Evolutionary conservation across 2,329 filamentous ascomycete species (phyloP).

Genomic region (Aureobasidium musti): DNA sequence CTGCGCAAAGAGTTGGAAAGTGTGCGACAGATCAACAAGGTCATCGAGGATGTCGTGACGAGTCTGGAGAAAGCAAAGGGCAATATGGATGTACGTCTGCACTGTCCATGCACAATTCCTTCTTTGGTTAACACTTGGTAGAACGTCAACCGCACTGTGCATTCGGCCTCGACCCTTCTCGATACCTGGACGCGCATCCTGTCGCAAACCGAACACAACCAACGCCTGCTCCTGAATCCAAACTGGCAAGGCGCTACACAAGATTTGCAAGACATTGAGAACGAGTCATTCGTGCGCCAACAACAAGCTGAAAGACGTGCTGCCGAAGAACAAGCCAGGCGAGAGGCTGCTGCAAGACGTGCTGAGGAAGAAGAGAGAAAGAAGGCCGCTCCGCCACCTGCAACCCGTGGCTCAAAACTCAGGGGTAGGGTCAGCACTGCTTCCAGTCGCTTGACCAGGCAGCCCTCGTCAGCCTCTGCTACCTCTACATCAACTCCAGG

Average conservation of each 20-base stretch:
- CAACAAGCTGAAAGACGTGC: slow-evolving; percentile 76
- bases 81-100: slow-evolving; percentile 69
- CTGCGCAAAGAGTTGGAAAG: slow-evolving; percentile 79
- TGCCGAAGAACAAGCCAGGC: slow-evolving; percentile 74
- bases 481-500: slow-evolving; percentile 33
- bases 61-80: slow-evolving; percentile 70
- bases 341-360: slow-evolving; percentile 64
- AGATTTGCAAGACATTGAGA: slow-evolving; percentile 83
- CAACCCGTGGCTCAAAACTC: slow-evolving; percentile 39
- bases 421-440: slow-evolving; percentile 43
- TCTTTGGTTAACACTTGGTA: slow-evolving; percentile 40
- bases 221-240: slow-evolving; percentile 84
- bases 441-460: slow-evolving; percentile 38
- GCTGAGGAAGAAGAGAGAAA: slow-evolving; percentile 57
- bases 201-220: slow-evolving; percentile 96
- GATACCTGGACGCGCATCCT: slow-evolving; percentile 96
- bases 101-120: neutral
- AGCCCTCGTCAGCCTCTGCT: slow-evolving; percentile 35
- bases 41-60: slow-evolving; percentile 75
- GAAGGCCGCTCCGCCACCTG: slow-evolving; percentile 55
- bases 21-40: slow-evolving; percentile 81
- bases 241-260: slow-evolving; percentile 86
- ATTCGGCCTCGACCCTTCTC: slow-evolving; percentile 82
- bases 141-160: slow-evolving; percentile 84
- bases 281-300: slow-evolving; percentile 70